Base-by-base conservation (phyloP, 345 rosid genomes). In the Zanthoxylum bungeanum region DNA sequence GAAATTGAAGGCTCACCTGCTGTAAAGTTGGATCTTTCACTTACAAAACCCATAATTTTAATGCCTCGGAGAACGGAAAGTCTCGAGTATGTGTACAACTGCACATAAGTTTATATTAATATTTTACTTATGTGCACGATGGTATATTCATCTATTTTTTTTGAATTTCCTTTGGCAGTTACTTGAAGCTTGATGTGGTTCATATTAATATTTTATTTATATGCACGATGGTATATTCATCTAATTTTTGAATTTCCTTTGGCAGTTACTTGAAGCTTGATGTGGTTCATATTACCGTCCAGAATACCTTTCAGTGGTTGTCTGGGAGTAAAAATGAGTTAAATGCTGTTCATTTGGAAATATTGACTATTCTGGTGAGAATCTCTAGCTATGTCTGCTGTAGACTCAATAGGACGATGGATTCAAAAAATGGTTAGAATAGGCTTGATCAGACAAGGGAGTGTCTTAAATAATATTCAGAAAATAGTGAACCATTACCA, bases 1-100 rank as follows among this genome's bases (percentile, higher is more conserved):
- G 97, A 92, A 80, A 84, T 92, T 76, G 98, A 92, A 72, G 99
- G 99, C 70, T 92, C 96, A 68, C 98, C 99, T 59, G 94, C 99
- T 77, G 66, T 95, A 47, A 95, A 86, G 85, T 83, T 95, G 83
- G 91, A 89, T 85, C 85, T 95, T 73, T 95, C 99, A 52, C 92
- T 95, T 31, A 84, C 79, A 79, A 91, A 88, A 70, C 99, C 99
- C 59, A 91, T 95, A 73, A 95, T 95, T 82, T 79, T 93, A 82
- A 92, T 95, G 99, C 99, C 99, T 75, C 93, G 87, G 34, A 83
- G 74, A 62, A 95, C 99, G 46, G 88, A 91, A 78, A 95, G 97
- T 81, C 82, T 76, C 50, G 98, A 95, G 99, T 95, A 87, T 62
- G 99, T 84, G 73, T 31, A 49, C 76, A 9, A 53, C 60, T 73